A percentile compares a stretch with the other conserved stretches of the same genome.
Evolutionary conservation across 2,329 filamentous ascomycete species (phyloP).

Genomic region (Colletotrichum melonis): DNA sequence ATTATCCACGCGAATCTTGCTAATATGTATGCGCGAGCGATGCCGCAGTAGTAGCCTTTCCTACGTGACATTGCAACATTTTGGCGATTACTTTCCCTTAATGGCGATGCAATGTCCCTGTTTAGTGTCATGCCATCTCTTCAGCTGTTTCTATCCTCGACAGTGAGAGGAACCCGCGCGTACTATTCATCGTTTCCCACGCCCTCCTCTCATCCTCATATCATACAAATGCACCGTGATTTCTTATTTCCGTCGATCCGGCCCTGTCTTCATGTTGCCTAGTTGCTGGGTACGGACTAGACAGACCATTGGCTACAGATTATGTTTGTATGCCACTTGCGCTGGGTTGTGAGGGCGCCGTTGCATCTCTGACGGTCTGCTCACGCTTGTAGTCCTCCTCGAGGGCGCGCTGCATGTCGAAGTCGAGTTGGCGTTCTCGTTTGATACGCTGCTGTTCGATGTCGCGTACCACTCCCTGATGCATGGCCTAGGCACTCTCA

Average conservation of each 20-base stretch:
- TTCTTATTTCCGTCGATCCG: neutral
- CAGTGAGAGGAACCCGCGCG: neutral
- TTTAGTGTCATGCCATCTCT: neutral
- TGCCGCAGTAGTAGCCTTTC: neutral
- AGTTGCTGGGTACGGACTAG: neutral
- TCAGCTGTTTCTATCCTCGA: neutral
- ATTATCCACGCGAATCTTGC: neutral
- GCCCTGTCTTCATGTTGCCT: neutral
- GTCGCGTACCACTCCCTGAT: constrained; percentile 91
- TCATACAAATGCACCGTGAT: neutral
- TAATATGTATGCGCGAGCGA: neutral
- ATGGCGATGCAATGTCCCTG: neutral
- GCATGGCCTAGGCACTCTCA: constrained; percentile 81
- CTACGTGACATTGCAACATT: neutral
- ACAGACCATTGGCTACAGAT: neutral
- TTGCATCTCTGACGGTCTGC: constrained; percentile 76
- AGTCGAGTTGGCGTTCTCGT: constrained; percentile 90
- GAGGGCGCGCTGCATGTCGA: constrained; percentile 87
- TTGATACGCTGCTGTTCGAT: constrained; percentile 94
- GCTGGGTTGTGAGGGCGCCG: constrained; percentile 18
- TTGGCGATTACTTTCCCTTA: neutral
- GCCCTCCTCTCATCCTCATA: neutral
- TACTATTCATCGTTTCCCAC: neutral
- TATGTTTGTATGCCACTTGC: too few species aligned
- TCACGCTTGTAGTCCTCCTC: constrained; percentile 92